Evolutionary conservation across 176 grass and related monocot genomes (phyloP), one percentile per base, ranked within the genome.

Genomic region (Rhipidocladum racemiflorum): DNA sequence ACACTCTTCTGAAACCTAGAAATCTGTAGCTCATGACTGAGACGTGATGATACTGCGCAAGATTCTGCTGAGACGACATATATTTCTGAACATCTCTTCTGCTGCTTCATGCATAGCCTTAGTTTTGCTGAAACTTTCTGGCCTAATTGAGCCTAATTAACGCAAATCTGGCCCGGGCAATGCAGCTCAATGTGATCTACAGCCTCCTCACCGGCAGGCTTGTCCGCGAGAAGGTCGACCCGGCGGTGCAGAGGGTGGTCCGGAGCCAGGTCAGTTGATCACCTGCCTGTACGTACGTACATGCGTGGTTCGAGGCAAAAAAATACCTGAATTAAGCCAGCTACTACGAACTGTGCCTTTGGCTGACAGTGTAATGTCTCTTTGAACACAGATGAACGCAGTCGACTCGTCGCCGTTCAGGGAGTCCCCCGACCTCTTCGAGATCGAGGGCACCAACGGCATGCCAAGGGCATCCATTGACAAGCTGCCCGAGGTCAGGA

Each of bases 161-260:
- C 43, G 0, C 17, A 7, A 59, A 48, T 9, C 0, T 68, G 17
- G 21, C 0, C 18, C 28, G 36, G 13, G 25, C 1, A 35, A 66
- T 85, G 59, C 75, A 97, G 95, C 88, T 97, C 77, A 91, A 94
- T 56, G 93, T 97, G 67, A 87, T 94, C 73, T 90, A 79, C 76
- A 97, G 89, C 78, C 85, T 97, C 46, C 84, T 87, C 18, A 89
- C 88, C 0, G 94, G 94, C 12, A 85, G 91, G 87, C 85, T 97
- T 29, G 91, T 94, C 18, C 87, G 91, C 27, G 91, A 94, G 82
- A 97, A 94, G 77, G 94, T 97, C 10, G 91, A 87, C 36, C 91
- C 94, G 8, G 91, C 94, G 10, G 87, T 97, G 72, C 94, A 97
- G 68, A 76, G 90, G 48, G 94, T 92, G 56, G 94, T 97, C 12